A percentile compares a stretch with the other conserved stretches of the same genome.
Conservation (phyloP, 1,139 yeast genomes). For the Tardiomyces blankii region DNA sequence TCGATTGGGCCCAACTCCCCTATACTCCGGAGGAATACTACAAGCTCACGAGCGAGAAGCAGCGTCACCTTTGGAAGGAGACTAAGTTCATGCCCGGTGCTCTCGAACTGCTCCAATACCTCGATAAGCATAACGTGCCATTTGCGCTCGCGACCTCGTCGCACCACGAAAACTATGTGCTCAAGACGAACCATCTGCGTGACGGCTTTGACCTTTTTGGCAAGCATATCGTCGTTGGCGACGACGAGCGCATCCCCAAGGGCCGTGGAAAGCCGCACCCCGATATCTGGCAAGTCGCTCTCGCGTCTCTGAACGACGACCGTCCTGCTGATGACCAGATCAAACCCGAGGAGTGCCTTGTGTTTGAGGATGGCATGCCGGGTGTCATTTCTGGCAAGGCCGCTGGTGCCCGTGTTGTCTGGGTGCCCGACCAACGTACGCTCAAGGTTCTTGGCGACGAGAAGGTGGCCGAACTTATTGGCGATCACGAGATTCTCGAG, state of each 20-base stretch:
- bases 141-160: conserved; percentile 93
- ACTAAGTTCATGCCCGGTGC: conserved; percentile 80
- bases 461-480: conserved; percentile 20
- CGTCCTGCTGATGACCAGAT: conserved; percentile 34
- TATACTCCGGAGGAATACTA: conserved; percentile 53
- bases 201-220: conserved; percentile 55
- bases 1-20: conserved; percentile 59
- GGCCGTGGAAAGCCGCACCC: conserved; percentile 93
- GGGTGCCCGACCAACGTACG: conserved; percentile 86
- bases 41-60: conserved; percentile 41
- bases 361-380: conserved; percentile 90
- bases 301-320: conserved; percentile 48
- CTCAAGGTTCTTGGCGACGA: conserved; percentile 36
- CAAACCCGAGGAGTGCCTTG: conserved; percentile 64
- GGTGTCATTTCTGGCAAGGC: conserved; percentile 78
- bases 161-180: conserved; percentile 41
- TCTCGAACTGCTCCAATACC: conserved; percentile 44
- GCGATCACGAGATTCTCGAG: background rate
- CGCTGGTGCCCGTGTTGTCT: conserved; percentile 76
- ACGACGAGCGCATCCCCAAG: conserved; percentile 65
- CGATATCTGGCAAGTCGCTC: conserved; percentile 80
- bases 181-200: conserved; percentile 59
- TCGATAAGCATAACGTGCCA: conserved; percentile 47
- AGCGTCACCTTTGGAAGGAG: conserved; percentile 48
- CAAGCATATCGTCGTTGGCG: conserved; percentile 68